Evolutionary conservation across 2,329 filamentous ascomycete species (phyloP), one percentile per base, ranked within the genome.

Genomic region (Monosporascus sp.): DNA sequence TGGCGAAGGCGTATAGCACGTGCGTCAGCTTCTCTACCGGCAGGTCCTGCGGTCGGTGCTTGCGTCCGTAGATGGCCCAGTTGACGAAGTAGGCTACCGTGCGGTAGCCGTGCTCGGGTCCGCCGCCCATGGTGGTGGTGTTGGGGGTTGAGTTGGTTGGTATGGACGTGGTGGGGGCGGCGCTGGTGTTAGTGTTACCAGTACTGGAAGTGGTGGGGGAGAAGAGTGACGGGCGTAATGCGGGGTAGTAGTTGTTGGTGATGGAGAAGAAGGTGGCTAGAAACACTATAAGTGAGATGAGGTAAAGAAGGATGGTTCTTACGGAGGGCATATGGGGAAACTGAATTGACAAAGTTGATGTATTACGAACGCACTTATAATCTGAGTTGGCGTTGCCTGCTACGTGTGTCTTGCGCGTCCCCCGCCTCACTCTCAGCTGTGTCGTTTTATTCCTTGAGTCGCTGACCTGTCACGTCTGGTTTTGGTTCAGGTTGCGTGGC

Each of bases 1-100:
- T 95, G 66, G 90, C 93, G 72, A 97, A 97, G 17, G 92, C 78
- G 61, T 97, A 97, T 17, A 97, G 83, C 5, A 97, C 73, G 66
- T 97, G 93, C 0, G 92, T 97, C 43, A 97, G 81, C 52, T 90
- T 87, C 52, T 91, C 82, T 3, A 80, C 84, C 0, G 90, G 89
- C 6, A 97, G 80, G 66, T 96, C 85, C 66, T 95, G 88, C 0
- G 92, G 91, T n/a, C 85, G 81, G 68, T 94, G 88, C 64, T 93
- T 87, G 52, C 92, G 85, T 40, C 78, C 90, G 70, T 97, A 97
- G 61, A 96, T 93, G 59, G 89, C 90, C 90, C 86, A 90, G 71
- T 90, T 89, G 56, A 88, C 84, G 64, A 83, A 91, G 73, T 90
- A 91, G 37, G 82, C 86, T 22, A 91, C 85, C 2, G 85, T 77